These are phyloP conservation scores for Ogataea dorogensis DNA, from an alignment of 805 yeast species.

Conservation along the genomic window DNA sequence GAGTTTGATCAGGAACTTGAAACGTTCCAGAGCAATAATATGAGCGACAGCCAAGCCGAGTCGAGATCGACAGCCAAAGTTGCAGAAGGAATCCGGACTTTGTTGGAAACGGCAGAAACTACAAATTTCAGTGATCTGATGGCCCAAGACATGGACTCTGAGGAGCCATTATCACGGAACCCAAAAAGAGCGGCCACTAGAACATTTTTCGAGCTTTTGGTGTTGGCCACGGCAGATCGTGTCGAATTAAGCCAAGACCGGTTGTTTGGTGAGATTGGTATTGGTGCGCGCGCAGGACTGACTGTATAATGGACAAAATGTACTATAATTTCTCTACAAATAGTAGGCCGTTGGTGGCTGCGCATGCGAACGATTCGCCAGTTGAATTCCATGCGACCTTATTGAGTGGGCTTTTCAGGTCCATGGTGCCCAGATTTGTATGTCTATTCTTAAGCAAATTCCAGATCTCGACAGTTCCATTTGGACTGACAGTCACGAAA, in stretches of 20 bases:
- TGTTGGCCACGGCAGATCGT: slow-evolving; percentile 76
- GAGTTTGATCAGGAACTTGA: slow-evolving; percentile 27
- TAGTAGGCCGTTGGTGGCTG: slow-evolving; percentile 28
- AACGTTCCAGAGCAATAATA: slow-evolving; percentile 21
- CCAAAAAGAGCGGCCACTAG: slow-evolving; percentile 61
- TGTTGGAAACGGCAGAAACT: slow-evolving; percentile 24
- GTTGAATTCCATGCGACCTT: slow-evolving; percentile 15
- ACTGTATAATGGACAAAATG: slow-evolving; percentile 2
- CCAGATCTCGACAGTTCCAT: slow-evolving; percentile 33
- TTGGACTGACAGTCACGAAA: slow-evolving; percentile 16
- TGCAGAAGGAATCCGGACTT: slow-evolving; percentile 44
- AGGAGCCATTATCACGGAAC: slow-evolving; percentile 37
- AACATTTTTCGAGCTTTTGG: slow-evolving; percentile 78
- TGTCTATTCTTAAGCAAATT: slow-evolving; percentile 31
- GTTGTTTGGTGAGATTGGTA: slow-evolving; percentile 58
- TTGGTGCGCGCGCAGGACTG: slow-evolving; percentile 29
- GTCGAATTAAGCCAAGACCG: slow-evolving; percentile 58
- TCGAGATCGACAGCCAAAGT: slow-evolving; percentile 53
- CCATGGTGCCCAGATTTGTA: slow-evolving; percentile 26
- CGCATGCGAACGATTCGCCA: slow-evolving; percentile 17
- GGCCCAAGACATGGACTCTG: slow-evolving; percentile 34
- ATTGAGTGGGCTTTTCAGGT: slow-evolving; percentile 23
- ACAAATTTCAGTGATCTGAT: slow-evolving; percentile 41
- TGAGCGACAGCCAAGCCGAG: slow-evolving; percentile 27
- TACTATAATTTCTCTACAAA: slow-evolving; percentile 7